Conservation (phyloP, 2,329 filamentous ascomycete species). For the Amylocarpus encephaloides region DNA sequence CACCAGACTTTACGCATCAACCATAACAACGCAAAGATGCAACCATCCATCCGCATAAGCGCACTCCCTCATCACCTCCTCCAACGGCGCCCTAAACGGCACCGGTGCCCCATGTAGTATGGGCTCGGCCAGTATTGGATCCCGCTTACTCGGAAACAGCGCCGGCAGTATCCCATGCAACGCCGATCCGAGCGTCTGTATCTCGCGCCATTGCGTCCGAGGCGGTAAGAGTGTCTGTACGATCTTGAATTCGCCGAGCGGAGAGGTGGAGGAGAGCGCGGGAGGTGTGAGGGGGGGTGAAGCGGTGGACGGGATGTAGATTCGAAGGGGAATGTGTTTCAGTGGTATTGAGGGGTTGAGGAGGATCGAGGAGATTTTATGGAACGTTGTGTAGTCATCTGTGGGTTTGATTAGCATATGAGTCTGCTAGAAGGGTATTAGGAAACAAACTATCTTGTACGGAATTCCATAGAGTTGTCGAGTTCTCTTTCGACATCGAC, state of each 20-base stretch:
- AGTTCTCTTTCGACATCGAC: constrained; percentile 63
- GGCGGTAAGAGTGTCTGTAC: constrained; percentile 69
- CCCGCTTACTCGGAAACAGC: constrained; percentile 80
- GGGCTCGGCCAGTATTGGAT: constrained; percentile 75
- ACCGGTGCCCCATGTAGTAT: constrained; percentile 80
- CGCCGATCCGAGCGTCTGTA: constrained; percentile 68
- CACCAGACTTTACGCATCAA: constrained; percentile 12
- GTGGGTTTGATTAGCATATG: constrained; percentile 5
- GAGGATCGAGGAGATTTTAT: constrained; percentile 67
- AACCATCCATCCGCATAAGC: constrained; percentile 92
- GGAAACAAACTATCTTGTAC: constrained; percentile 52
- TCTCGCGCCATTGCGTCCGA: constrained; percentile 38
- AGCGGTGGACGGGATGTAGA: constrained; percentile 72
- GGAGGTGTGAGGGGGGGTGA: constrained; percentile 49
- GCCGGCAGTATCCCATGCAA: constrained; percentile 69
- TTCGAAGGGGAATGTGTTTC: constrained; percentile 75
- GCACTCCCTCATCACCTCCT: constrained; percentile 75
- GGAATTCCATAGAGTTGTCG: constrained; percentile 58
- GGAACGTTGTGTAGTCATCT: constrained; percentile 70
- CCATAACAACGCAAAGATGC: constrained; percentile 70
- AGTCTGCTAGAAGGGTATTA: neutral
- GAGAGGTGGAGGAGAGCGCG: constrained; percentile 40
- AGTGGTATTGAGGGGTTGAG: constrained; percentile 70
- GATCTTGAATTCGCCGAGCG: constrained; percentile 55
- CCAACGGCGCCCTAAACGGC: constrained; percentile 72